Evolutionary conservation across 768 basidiomycete species (phyloP).

Genomic region (Russula compacta): DNA sequence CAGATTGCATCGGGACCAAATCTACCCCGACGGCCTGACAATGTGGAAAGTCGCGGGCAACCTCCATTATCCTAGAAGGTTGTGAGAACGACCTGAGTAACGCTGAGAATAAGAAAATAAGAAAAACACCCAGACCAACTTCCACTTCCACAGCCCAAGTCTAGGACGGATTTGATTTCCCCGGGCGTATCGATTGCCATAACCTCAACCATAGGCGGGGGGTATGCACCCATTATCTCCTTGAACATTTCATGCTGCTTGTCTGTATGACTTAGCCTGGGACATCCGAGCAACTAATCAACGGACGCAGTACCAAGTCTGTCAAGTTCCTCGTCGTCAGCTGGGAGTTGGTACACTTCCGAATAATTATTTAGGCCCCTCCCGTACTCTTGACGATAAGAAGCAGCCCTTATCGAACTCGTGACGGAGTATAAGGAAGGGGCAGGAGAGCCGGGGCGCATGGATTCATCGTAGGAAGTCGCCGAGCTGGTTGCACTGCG

Average conservation of each 20-base stretch:
- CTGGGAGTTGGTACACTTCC: conserved; percentile 68
- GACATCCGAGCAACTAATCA: neutral
- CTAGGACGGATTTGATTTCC: conserved; percentile 53
- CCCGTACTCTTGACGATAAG: conserved; percentile 59
- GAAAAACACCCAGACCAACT: conserved; percentile 43
- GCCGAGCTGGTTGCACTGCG: conserved; percentile 38
- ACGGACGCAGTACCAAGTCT: conserved; percentile 42
- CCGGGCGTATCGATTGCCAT: conserved; percentile 51
- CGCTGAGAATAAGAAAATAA: neutral
- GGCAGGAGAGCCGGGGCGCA: conserved; percentile 55
- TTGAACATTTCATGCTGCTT: conserved; percentile 60
- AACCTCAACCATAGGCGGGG: conserved; percentile 45
- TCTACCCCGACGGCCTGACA: conserved; percentile 66
- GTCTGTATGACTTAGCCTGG: conserved; percentile 33
- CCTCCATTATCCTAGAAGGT: conserved; percentile 58
- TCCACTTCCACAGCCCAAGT: conserved; percentile 75
- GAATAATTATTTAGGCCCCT: conserved; percentile 69
- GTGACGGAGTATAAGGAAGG: conserved; percentile 66
- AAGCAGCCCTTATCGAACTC: conserved; percentile 48
- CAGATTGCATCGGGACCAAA: conserved; percentile 67
- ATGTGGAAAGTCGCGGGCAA: conserved; percentile 63
- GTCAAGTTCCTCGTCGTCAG: conserved; percentile 67
- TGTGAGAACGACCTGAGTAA: conserved; percentile 1
- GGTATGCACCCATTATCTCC: conserved; percentile 59
- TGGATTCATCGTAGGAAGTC: conserved; percentile 51